Evolutionary conservation across 2,329 filamentous ascomycete species (phyloP), one percentile per base, ranked within the genome.

Genomic region (Diplocarpon mali): DNA sequence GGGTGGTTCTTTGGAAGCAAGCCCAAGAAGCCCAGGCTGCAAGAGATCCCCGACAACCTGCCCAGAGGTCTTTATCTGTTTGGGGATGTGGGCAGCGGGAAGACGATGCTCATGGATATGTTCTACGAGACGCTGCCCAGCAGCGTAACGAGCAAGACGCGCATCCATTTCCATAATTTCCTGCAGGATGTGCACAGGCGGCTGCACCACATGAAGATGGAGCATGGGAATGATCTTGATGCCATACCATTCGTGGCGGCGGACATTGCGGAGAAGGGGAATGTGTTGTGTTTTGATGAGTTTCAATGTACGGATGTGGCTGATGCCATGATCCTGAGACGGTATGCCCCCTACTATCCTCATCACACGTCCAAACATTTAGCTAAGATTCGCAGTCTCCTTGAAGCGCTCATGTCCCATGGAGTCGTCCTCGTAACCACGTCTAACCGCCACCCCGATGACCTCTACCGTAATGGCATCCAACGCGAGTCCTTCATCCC

Each of bases 41-140:
- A 67, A 47, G 64, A 70, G 3, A 83, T 93, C 16, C 80, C 87
- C 1, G 65, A 72, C n/a, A 72, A 82, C 51, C 70, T 95, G 1
- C 92, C 92, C 0, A 83, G 86, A 53, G 92, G 92, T 0, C 67
- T 98, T 28, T 98, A 98, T 65, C 83, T 98, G 64, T 95, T 85
- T 59, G 92, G 92, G 47, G 92, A 98, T 62, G 92, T 98, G 2
- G 92, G 92, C 34, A 93, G 87, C 58, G 92, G 92, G 50, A 98
- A 98, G 72, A 98, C 92, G 2, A 98, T 98, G 92, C 72, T 98
- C 61, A 98, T 98, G 92, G 90, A 98, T 62, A 71, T 98, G 40
- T 95, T 96, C 65, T 95, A 89, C 68, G 89, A 96, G 53, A 95
- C 90, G 0, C 69, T 96, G 16, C 92, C 92, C 0, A 63, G 69